These are phyloP conservation scores for Bretschneidera sinensis DNA, from an alignment of 345 rosid genomes.

Conservation along the genomic window DNA sequence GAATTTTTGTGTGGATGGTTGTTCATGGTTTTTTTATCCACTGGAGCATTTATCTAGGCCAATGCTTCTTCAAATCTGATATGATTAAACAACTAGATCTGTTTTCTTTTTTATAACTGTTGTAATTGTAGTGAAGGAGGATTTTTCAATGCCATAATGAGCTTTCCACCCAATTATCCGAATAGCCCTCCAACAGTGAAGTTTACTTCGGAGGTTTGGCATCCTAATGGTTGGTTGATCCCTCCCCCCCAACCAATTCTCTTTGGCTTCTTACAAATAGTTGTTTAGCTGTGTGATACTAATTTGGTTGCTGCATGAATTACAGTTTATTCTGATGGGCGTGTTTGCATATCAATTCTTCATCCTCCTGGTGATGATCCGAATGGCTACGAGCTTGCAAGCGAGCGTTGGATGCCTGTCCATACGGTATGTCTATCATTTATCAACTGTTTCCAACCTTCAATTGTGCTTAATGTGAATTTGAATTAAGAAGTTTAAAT, in stretches of 20 bases:
- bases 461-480: not conserved
- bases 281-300: not conserved
- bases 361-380: slow-evolving; percentile 99
- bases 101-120: slow-evolving; percentile 4
- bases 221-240: slow-evolving; percentile 71
- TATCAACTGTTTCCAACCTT: not conserved
- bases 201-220: slow-evolving; percentile 96
- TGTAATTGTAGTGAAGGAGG: slow-evolving; percentile 80
- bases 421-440: slow-evolving; percentile 62
- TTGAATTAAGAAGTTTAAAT: not conserved
- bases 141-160: slow-evolving; percentile 88
- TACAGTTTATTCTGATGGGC: slow-evolving; percentile 87
- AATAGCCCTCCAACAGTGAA: slow-evolving; percentile 84
- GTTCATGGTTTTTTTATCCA: not conserved
- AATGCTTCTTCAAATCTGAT: not conserved
- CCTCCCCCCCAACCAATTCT: not conserved
- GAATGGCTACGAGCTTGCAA: slow-evolving; percentile 95
- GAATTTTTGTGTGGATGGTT: slow-evolving; percentile 4
- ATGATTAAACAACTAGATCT: not conserved
- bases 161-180: slow-evolving; percentile 89
- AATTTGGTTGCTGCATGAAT: slow-evolving; percentile 4
- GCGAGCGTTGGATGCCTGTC: slow-evolving; percentile 95
- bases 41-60: not conserved
- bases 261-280: not conserved
- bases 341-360: slow-evolving; percentile 95